Evolutionary conservation across 257 asterid species (phyloP).

Genomic region (Scutellaria barbata): DNA sequence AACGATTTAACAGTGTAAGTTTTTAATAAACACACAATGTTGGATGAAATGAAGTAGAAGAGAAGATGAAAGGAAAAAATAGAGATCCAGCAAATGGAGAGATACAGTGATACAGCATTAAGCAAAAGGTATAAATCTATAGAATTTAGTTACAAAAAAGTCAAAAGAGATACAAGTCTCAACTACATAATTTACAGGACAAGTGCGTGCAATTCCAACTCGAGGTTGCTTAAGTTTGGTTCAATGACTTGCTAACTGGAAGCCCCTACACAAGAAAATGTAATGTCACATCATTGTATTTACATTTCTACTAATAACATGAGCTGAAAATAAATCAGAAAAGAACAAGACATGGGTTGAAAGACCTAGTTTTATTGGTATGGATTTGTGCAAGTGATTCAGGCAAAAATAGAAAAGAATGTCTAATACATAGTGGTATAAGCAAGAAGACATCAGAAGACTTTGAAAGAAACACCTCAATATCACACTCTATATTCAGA

Average conservation of each 20-base stretch:
- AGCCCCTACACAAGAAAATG: conserved; percentile 41
- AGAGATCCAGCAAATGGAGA: background rate
- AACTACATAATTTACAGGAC: conserved; percentile 30
- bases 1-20: too few relatives aligned
- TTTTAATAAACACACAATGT: too few relatives aligned
- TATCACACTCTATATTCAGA: background rate
- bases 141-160: background rate
- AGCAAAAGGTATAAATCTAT: conserved; percentile 16
- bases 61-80: too few relatives aligned
- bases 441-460: too few relatives aligned
- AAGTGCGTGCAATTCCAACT: conserved; percentile 9
- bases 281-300: background rate
- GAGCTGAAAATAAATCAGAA: background rate
- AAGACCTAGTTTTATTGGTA: too few relatives aligned
- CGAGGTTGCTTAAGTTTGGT: conserved; percentile 3
- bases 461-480: too few relatives aligned
- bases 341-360: too few relatives aligned
- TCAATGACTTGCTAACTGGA: conserved; percentile 41
- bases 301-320: conserved; percentile 1
- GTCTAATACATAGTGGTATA: too few relatives aligned
- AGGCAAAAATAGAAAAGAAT: too few relatives aligned
- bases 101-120: background rate
- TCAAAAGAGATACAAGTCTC: background rate
- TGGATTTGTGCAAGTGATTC: too few relatives aligned
- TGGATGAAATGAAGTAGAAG: too few relatives aligned